Base-by-base conservation (phyloP, 2,329 filamentous ascomycete species). In the Alternaria novae-zelandiae region DNA sequence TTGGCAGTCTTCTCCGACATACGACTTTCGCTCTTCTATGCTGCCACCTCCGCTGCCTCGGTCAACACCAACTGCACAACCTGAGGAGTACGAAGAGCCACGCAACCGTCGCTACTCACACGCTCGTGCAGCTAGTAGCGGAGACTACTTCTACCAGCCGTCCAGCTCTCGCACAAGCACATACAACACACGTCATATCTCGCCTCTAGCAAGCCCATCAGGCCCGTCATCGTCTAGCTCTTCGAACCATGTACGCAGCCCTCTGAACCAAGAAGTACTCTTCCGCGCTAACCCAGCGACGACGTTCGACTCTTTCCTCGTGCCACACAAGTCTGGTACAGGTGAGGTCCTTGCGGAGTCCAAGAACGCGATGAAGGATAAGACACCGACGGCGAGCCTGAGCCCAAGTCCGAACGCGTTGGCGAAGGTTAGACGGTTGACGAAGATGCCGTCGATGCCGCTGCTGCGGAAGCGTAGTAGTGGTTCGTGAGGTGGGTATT, bases 231-330 rank as follows among this genome's bases (percentile, higher is more conserved):
- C 45, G 1, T 63, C 60, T 15, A 44, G 51, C 17, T 54, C 23
- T 15, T 59, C 64, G 5, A 59, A 23, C n/a, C 65, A 58, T 11
- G 51, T 63, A 4, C 61, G 62, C 21, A 74, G 73, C 44, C 67
- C 67, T 1, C 28, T 71, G 8, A 28, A 57, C 4, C 54, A 56
- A 3, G 62, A 67, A 32, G 44, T 54, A 0, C 49, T 36, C 8
- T 70, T 63, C 44, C 51, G 64, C 15, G 32, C 26, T n/a, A 64
- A 67, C 17, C 64, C 65, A 9, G 57, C 65, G 11, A 21, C 66
- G 3, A 77, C 75, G 0, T 77, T 77, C 44, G 74, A 78, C 23
- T 20, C 56, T 1, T 73, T 78, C 20, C 66, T 78, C n/a, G 63
- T 50, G 4, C 72, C 70, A 2, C 74, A 74, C 44, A 61, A 54